Conservation (phyloP, 306 rosid species). For the Acacia melanoxylon region DNA sequence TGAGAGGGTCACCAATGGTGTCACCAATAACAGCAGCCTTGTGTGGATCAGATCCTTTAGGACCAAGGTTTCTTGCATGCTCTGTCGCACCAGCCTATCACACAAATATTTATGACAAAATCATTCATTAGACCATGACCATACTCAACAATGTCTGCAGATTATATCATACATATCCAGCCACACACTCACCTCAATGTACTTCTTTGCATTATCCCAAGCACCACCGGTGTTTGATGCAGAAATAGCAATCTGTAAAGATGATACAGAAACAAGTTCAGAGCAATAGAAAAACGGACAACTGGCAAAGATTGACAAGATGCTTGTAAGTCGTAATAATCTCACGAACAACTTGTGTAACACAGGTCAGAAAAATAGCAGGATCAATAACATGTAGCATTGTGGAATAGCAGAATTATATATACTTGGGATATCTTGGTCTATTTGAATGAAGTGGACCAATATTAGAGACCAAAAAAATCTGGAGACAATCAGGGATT, state of each 20-base stretch:
- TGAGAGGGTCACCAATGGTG: constrained; percentile 74
- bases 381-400: neutral
- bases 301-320: neutral
- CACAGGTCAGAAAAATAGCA: too few species aligned
- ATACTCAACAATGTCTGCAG: neutral
- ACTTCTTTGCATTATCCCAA: constrained; percentile 79
- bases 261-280: neutral
- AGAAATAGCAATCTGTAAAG: constrained; percentile 61
- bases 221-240: constrained; percentile 86
- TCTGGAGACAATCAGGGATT: neutral
- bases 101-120: neutral
- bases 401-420: neutral
- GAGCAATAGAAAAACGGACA: neutral
- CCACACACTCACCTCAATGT: constrained; percentile 53
- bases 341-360: neutral
- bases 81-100: constrained; percentile 69
- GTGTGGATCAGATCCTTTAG: constrained; percentile 75
- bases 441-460: neutral
- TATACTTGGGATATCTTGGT: neutral
- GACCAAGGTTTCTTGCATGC: constrained; percentile 70
- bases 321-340: neutral
- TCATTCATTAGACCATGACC: neutral
- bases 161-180: neutral
- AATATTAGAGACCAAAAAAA: neutral
- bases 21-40: constrained; percentile 78